Evolutionary conservation across 352 stramenopile species (phyloP).

Genomic region (Aphanomyces invadans): DNA sequence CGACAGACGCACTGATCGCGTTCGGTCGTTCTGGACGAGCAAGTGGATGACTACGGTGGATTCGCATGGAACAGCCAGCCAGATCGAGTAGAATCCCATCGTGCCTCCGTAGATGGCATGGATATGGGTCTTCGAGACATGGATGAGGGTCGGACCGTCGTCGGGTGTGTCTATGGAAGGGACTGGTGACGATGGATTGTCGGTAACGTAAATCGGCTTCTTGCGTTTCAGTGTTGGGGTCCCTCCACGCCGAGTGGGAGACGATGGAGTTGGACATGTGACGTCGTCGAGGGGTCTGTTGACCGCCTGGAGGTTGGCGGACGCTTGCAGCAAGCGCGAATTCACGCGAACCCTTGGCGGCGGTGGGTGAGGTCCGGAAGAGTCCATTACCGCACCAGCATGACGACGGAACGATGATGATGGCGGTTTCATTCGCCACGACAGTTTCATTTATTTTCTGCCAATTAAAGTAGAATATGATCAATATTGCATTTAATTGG

Average conservation of each 20-base stretch:
- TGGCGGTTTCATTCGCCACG: background rate
- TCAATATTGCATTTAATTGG: background rate
- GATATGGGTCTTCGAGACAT: conserved; percentile 16
- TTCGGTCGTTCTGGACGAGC: conserved; percentile 40
- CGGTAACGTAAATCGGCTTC: background rate
- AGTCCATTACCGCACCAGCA: background rate
- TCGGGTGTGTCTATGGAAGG: background rate
- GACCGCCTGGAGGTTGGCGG: conserved; percentile 15
- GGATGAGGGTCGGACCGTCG: background rate
- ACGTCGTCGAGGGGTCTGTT: background rate
- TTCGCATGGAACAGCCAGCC: conserved; percentile 44
- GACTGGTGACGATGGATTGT: background rate
- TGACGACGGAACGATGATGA: background rate
- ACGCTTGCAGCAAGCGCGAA: conserved; percentile 20
- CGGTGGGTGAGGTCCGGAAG: background rate
- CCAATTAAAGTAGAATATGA: background rate
- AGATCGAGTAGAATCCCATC: conserved; percentile 49
- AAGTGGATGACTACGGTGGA: conserved; percentile 67
- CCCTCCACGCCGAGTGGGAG: background rate
- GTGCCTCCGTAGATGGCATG: conserved; percentile 45
- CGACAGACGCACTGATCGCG: conserved; percentile 40
- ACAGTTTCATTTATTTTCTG: background rate
- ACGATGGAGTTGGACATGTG: background rate
- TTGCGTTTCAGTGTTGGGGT: background rate
- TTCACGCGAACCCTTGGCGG: background rate